Evolutionary conservation across 768 basidiomycete genomes (phyloP), one percentile per base, ranked within the genome.

Genomic region (Podaxis sp.): DNA sequence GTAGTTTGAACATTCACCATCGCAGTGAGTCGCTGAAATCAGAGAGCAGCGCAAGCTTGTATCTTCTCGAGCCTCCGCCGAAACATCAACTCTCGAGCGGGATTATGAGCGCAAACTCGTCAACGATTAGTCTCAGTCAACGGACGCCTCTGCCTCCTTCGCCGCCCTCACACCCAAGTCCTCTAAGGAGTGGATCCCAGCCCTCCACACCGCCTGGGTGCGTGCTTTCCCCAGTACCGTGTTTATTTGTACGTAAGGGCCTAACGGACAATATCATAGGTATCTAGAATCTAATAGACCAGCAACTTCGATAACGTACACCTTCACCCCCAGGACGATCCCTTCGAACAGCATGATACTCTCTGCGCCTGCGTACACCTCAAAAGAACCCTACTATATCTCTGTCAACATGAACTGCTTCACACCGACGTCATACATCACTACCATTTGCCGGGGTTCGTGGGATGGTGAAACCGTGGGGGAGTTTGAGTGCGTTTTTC

Each of bases 341-440:
- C 72, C 72, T 6, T 67, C 72, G 4, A 79, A 77, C 57, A 71
- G 71, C 47, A 80, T 79, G 78, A 66, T 74, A 3, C 66, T 79
- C 42, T 66, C 69, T 9, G 69, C 74, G 37, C 75, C 76, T 38
- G 62, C 56, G 23, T 47, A 65, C 68, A 14, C 46, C 35, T 53
- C 69, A n/a, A 71, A 73, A 27, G 71, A 72, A 3, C 70, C 76
- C 14, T 81, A 80, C 50, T 77, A 76, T 57, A 77, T 83, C 23
- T 74, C 76, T 13, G 79, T 82, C 23, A 75, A 70, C 56, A 68
- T 79, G 71, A 81, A 82, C 65, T 79, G 79, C 64, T 82, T 82
- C 63, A 79, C 77, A 4, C 81, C 81, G 1, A 73, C 78, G 2
- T 80, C 79, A 6, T 76, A 75, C 64, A 78, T 81, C 27, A 82